phyloP scores from a whole-genome alignment of 192 early-diverging fungal species.

The Gryganskiella cystojenkinii region DNA sequence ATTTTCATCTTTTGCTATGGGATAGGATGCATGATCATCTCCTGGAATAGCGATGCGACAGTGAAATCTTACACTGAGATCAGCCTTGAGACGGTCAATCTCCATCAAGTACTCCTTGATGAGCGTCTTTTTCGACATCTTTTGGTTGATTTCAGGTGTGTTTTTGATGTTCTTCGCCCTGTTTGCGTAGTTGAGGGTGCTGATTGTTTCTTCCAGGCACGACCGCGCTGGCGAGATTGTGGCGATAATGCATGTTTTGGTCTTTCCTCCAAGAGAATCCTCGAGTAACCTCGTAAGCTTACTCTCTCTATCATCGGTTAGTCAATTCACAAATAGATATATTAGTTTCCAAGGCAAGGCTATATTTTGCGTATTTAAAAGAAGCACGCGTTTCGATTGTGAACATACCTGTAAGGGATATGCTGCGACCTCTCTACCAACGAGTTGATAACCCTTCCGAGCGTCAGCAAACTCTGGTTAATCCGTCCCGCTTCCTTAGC shows the following conservation, averaged over 20 bases:
- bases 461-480: constrained; percentile 81
- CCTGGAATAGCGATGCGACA: background rate
- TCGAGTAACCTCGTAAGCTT: constrained; percentile 92
- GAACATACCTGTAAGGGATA: constrained; percentile 71
- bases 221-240: constrained; percentile 84
- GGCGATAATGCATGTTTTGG: constrained; percentile 96
- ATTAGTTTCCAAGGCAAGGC: background rate
- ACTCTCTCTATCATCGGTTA: constrained; percentile 62
- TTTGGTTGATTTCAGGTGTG: constrained; percentile 79
- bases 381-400: background rate
- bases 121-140: constrained; percentile 84
- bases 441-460: constrained; percentile 78
- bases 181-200: constrained; percentile 82
- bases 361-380: background rate
- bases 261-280: constrained; percentile 91
- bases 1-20: background rate
- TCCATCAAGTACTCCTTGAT: constrained; percentile 82
- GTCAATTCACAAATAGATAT: background rate
- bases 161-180: constrained; percentile 85
- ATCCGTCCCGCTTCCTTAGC: constrained; percentile 93
- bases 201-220: constrained; percentile 75
- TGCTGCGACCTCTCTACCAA: constrained; percentile 68
- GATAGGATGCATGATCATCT: background rate
- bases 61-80: constrained; percentile 67
- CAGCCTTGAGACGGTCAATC: constrained; percentile 83